These are phyloP conservation scores for Scopulariopsis brevicaulis DNA, from an alignment of 2,329 filamentous ascomycete genomes.

Conservation along the genomic window DNA sequence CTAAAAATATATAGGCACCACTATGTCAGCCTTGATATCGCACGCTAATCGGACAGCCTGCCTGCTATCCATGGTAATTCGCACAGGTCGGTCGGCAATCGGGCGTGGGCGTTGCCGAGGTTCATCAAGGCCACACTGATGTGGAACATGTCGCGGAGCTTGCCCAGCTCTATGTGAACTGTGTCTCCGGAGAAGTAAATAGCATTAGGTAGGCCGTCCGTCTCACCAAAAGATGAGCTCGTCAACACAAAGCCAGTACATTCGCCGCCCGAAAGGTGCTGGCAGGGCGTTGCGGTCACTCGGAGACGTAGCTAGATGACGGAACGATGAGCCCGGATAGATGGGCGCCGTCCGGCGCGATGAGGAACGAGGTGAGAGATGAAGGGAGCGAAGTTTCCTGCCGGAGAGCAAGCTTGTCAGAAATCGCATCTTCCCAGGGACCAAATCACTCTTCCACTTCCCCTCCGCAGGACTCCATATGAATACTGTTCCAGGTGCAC, in stretches of 20 bases:
- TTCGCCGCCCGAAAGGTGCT: conserved; percentile 30
- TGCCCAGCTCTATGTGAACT: conserved; percentile 27
- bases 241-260: conserved; percentile 31
- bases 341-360: no score
- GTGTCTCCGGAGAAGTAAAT: conserved; percentile 39
- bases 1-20: conserved; percentile 36
- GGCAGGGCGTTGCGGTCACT: conserved; percentile 28
- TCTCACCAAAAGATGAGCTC: conserved; percentile 20
- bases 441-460: no score
- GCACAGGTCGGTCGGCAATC: conserved; percentile 12
- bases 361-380: no score
- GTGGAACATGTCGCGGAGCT: conserved; percentile 22
- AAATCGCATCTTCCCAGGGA: no score
- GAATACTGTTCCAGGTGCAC: no score
- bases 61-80: conserved; percentile 32
- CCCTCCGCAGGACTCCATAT: no score
- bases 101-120: conserved; percentile 19
- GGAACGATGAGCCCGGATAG: no score
- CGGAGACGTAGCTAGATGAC: conserved; percentile 21
- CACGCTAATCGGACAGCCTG: conserved; percentile 24
- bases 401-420: no score
- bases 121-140: conserved; percentile 27
- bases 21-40: conserved; percentile 24
- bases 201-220: conserved; percentile 26
- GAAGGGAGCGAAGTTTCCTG: no score